phyloP scores from a whole-genome alignment of 2,329 filamentous ascomycete species.

The Aspergillus unguis region DNA sequence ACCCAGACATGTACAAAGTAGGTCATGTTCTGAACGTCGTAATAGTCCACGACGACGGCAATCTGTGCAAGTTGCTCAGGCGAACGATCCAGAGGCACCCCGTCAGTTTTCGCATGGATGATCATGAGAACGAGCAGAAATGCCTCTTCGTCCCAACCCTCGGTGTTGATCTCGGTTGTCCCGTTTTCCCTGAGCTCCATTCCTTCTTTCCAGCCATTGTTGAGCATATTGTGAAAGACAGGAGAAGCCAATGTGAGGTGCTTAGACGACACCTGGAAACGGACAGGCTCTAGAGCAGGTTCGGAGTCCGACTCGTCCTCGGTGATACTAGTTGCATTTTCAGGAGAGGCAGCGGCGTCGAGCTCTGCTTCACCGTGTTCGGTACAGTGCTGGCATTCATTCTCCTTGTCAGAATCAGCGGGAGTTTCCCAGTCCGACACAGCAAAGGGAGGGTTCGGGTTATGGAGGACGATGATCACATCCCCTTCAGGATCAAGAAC shows the following conservation, averaged over 20 bases:
- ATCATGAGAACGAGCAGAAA: background rate
- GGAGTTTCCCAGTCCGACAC: too few species aligned
- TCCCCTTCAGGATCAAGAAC: constrained; percentile 5
- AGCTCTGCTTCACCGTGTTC: background rate
- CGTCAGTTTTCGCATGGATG: background rate
- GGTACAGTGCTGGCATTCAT: background rate
- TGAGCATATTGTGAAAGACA: background rate
- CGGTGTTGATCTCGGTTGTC: background rate
- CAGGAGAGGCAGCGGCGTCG: background rate
- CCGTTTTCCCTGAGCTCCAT: background rate
- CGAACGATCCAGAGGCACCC: background rate
- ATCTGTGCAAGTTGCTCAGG: background rate
- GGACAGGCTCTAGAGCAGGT: background rate
- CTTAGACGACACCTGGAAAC: background rate
- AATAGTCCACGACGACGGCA: background rate
- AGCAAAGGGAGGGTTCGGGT: background rate
- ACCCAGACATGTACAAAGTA: too few species aligned
- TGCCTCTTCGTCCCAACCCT: background rate
- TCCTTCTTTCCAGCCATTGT: background rate
- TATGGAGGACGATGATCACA: background rate
- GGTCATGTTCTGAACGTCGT: background rate
- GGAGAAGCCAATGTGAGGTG: background rate
- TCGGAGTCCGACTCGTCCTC: background rate
- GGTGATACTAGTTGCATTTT: background rate
- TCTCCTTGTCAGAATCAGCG: too few species aligned